Evolutionary conservation across 129 eudicot species (phyloP).

Genomic region (Saussurea involucrata): DNA sequence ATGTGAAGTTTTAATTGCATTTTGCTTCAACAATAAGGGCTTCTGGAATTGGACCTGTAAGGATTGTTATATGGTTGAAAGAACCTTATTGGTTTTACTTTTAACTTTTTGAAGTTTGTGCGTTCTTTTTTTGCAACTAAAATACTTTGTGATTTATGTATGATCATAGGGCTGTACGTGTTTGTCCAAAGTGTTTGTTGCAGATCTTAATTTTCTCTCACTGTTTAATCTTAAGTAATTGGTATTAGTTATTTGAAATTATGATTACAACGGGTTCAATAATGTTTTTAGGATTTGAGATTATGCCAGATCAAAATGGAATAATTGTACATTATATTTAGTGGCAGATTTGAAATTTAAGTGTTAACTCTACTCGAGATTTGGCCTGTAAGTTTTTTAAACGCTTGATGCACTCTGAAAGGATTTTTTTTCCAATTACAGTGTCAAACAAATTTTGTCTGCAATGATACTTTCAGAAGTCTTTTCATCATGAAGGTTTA

Average conservation of each 20-base stretch:
- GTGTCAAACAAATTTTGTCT: background rate
- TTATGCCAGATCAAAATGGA: background rate
- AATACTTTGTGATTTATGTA: too few relatives aligned
- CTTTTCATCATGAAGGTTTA: background rate
- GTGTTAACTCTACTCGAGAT: background rate
- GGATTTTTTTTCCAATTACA: background rate
- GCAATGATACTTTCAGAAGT: background rate
- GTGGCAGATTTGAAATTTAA: background rate
- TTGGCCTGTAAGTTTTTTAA: background rate
- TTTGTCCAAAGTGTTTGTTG: background rate
- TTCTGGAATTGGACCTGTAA: too few relatives aligned
- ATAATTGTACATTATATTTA: background rate
- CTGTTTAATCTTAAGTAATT: background rate
- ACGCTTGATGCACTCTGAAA: background rate
- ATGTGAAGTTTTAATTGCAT: too few relatives aligned
- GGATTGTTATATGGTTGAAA: too few relatives aligned
- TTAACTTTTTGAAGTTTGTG: too few relatives aligned
- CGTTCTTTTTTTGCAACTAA: too few relatives aligned
- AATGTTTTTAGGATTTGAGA: background rate
- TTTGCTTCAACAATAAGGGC: too few relatives aligned
- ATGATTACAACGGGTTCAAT: background rate
- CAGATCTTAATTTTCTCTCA: slow-evolving; percentile 4
- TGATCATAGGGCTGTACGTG: too few relatives aligned
- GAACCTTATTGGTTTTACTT: too few relatives aligned
- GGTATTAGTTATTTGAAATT: background rate